phyloP scores from a whole-genome alignment of 345 rosid species.

The Rhizophora mangle region DNA sequence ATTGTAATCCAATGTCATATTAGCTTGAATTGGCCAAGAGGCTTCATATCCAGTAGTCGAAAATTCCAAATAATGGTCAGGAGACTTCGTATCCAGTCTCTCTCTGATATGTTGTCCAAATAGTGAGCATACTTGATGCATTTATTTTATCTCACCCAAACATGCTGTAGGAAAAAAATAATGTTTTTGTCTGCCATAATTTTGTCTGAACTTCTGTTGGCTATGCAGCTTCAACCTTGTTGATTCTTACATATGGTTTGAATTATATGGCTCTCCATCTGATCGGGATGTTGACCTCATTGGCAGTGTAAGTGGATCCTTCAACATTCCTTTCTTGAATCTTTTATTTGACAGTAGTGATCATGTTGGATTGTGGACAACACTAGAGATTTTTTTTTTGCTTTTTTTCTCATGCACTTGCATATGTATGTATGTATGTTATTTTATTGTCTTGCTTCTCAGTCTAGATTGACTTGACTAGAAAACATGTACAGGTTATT shows the following conservation, averaged over 20 bases:
- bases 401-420: neutral
- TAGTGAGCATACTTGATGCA: no score
- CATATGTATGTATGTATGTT: neutral
- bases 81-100: neutral
- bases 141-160: neutral
- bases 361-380: neutral
- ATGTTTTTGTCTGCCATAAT: neutral
- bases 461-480: neutral
- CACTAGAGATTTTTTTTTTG: neutral
- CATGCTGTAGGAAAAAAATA: neutral
- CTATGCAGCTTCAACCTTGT: constrained; percentile 75
- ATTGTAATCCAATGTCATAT: no score
- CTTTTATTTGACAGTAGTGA: constrained; percentile 6
- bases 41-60: neutral
- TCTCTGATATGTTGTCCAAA: no score
- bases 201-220: constrained; percentile 8
- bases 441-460: neutral
- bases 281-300: constrained; percentile 79
- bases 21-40: neutral
- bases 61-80: neutral
- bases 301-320: constrained; percentile 57
- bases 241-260: constrained; percentile 86
- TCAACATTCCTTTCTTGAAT: constrained; percentile 10
- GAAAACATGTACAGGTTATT: constrained; percentile 50
- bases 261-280: constrained; percentile 76